Evolutionary conservation across 108 stramenopile species (phyloP), one percentile per base, ranked within the genome.

Genomic region (Cyclotella cryptica): DNA sequence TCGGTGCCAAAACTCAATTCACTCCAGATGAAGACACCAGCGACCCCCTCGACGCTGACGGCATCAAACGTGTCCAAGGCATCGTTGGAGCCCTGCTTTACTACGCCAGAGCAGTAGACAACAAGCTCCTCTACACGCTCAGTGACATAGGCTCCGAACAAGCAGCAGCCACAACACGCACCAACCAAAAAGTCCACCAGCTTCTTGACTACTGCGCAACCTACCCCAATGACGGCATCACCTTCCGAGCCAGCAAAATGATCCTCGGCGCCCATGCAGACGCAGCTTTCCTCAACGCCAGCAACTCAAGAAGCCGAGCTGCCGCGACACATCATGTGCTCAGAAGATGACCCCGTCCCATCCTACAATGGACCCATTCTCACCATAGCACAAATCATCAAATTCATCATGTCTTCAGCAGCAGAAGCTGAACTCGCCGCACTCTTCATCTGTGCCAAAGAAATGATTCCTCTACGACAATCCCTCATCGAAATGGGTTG

Each of bases 31-130:
- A 75, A 49, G 43, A 21, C 49, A 28, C 22, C 14, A 40, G 64
- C 88, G 71, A 69, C 76, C 84, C 84, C 84, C 62, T 89, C 83
- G 10, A 63, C 70, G 66, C 81, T 85, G 18, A 86, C 35, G 53
- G 79, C 83, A 64, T 85, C 83, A 45, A 84, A 85, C 14, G 85
- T 10, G 24, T 63, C 30, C 62, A 63, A 39, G 40, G 21, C 21
- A 27, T 58, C 2, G 26, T 27, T 4, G 57, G 57, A 58, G 14
- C 21, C 3, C 26, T 58, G 5, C 57, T 58, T 2, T 58, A 27
- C 24, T 58, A 58, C 27, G 57, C 57, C 22, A 1, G 57, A 58
- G 57, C 57, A 5, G 57, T 58, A 1, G 57, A 58, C 24, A 27
- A 22, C 27, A 58, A 22, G 24, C 57, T 58, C 21, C 57, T 58